Evolutionary conservation across 305 asterid genomes (phyloP).

Genomic region (Fraxinus angustifolia): DNA sequence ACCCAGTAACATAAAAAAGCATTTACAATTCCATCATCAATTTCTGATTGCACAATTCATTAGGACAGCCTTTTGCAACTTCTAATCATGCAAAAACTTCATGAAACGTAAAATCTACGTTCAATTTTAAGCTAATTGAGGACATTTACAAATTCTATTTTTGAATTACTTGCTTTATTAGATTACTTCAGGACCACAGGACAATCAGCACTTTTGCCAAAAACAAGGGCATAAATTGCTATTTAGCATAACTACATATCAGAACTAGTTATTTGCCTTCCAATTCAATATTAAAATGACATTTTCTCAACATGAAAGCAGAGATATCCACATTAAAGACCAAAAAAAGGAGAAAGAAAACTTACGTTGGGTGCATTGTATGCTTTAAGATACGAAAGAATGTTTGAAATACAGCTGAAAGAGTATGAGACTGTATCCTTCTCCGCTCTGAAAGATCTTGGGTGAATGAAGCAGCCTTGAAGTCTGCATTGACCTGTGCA

Average conservation of each 20-base stretch:
- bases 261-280: not conserved
- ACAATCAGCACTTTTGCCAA: not conserved
- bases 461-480: conserved; percentile 70
- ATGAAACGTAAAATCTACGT: not conserved
- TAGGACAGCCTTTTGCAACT: not conserved
- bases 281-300: not conserved
- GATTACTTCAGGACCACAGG: not conserved
- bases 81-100: not conserved
- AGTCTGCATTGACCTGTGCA: conserved; percentile 77
- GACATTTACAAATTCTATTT: not conserved
- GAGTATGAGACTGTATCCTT: conserved; percentile 76
- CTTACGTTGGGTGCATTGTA: conserved; percentile 53
- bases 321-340: conserved; percentile 2
- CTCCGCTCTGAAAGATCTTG: conserved; percentile 74
- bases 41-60: not conserved
- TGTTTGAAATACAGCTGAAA: conserved; percentile 69
- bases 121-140: not conserved
- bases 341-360: not conserved
- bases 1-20: not conserved
- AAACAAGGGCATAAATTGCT: not conserved
- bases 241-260: not conserved
- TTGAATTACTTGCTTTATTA: not conserved
- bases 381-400: conserved; percentile 78
- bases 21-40: not conserved
- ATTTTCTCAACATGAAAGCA: not conserved